Percentiles rank a stretch among this genome's conserved stretches.
Conservation (phyloP, 306 rosid genomes). For the Ormosia semicastrata region DNA sequence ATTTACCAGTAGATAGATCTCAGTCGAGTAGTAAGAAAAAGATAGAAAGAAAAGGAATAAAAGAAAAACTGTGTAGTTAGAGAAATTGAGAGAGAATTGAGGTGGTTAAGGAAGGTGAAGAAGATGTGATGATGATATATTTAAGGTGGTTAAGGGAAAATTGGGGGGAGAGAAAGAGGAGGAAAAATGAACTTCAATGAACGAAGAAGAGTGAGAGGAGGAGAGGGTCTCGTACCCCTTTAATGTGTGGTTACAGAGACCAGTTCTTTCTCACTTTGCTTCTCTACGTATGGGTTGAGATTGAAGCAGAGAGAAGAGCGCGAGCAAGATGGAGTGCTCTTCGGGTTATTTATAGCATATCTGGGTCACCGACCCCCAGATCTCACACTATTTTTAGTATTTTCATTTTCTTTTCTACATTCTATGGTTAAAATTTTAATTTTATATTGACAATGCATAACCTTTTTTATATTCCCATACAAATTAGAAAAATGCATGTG, state of each 20-base stretch:
- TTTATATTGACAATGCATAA: too few relatives aligned
- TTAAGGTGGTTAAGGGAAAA: neutral
- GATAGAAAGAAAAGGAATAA: neutral
- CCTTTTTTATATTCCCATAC: too few relatives aligned
- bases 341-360: constrained; percentile 15
- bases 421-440: too few relatives aligned
- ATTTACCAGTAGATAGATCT: constrained; percentile 46
- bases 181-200: neutral
- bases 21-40: neutral
- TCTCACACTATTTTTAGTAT: neutral
- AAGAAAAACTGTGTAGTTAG: neutral
- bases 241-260: constrained; percentile 25
- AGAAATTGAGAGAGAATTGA: neutral
- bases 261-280: constrained; percentile 27
- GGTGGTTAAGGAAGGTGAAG: neutral
- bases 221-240: constrained; percentile 25
- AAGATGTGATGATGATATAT: neutral
- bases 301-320: constrained; percentile 19
- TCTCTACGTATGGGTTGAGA: neutral
- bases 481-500: too few relatives aligned
- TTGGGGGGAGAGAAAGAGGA: too few relatives aligned
- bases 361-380: neutral
- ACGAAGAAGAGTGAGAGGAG: constrained; percentile 32
- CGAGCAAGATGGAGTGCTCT: neutral
- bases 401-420: neutral